Evolutionary conservation across 2,329 filamentous ascomycete genomes (phyloP), one percentile per base, ranked within the genome.

Genomic region (Penicillium expansum): DNA sequence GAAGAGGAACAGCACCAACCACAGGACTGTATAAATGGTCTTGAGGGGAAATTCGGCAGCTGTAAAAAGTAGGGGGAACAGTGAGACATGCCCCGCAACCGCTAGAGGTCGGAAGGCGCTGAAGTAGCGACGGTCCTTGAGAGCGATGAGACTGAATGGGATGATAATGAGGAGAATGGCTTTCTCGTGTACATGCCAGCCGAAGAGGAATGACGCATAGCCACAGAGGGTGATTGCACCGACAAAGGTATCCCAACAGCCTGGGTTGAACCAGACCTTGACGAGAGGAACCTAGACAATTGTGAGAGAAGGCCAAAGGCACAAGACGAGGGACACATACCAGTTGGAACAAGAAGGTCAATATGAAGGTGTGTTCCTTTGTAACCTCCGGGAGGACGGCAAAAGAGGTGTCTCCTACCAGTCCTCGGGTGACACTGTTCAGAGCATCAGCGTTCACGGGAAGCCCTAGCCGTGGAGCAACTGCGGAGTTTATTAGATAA

Each of bases 181-280:
- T 76, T 99, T 99, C 72, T 99, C 94, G 68, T 99, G 94, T 9
- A 99, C 94, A 70, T 99, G 94, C 92, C 93, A 99, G 55, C 94
- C 93, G 67, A 97, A 97, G 10, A 99, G 82, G 77, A 99, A 99
- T 0, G 93, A 97, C 0, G 93, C 90, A 71, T 97, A 99, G 57
- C 91, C 94, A 69, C 94, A 97, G 16, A 97, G 85, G 0, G 93
- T 97, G 43, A 96, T 84, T 0, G 91, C 88, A 4, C 91, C 91
- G 41, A 97, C 83, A 71, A 99, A 97, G 55, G 84, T 89, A 60
- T 96, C 89, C 90, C 91, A 96, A 0, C 91, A 96, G 0, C 85
- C 91, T 2, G 92, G 91, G 49, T 83, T 81, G 44, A 85, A 70
- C 77, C 96, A 96, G 38, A 97, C 85, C 74, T 92, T 95, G 62